Evolutionary conservation across 129 eudicot species (phyloP), one percentile per base, ranked within the genome.

Genomic region (Pittosporum tobira): DNA sequence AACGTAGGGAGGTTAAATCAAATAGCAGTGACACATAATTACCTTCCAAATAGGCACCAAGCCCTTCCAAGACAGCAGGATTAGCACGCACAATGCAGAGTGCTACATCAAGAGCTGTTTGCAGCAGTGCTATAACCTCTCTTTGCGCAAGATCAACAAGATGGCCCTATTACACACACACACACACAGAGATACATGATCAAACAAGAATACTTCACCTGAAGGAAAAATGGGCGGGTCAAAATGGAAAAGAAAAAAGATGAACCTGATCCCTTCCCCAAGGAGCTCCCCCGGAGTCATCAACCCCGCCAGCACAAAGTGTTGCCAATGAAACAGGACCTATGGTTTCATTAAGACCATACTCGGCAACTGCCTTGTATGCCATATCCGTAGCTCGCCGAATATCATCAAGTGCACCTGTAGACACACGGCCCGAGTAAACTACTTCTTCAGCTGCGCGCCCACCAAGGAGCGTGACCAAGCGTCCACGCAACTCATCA

Each of bases 381-480:
- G 99, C 99, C 96, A 93, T 87, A 64, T 93, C 99, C 10, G 99
- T 93, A 27, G 99, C 99, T 63, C 96, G 76, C 2, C 96, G 73
- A 59, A 93, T 93, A 67, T 93, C 99, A 68, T 93, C 99, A 64
- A 93, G 88, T 1, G 99, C 99, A 67, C 99, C 99, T 24, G 99
- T 93, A 25, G 99, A 87, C 57, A 93, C 99, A 69, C 99, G 96
- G 18, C 99, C 99, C 2, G 91, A 80, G 75, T 84, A 93, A 28
- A 80, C 70, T 63, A 93, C 63, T 79, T 93, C 99, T 67, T 93
- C 99, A 2, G 99, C 99, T 49, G 99, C 99, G 68, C 99, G 99
- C 18, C 99, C 99, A 8, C 99, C 99, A 31, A 93, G 99, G 69
- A 93, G 99, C n/a, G 99, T 93, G 58, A 93, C 99, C 77, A 93